Evolutionary conservation across 2,329 filamentous ascomycete genomes (phyloP).

Genomic region (Aureobasidium sp.): DNA sequence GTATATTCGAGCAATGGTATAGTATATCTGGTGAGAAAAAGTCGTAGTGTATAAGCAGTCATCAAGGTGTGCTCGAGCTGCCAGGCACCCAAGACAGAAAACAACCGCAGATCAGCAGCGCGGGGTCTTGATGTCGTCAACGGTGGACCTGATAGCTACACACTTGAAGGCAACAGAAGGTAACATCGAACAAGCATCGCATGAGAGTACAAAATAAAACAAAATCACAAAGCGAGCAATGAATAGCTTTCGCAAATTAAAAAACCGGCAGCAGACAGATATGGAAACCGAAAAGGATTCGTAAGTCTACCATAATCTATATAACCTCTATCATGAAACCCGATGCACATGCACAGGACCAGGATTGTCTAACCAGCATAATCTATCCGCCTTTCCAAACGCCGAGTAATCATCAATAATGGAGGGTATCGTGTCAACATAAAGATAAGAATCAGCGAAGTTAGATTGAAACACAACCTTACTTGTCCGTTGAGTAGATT

Average conservation of each 20-base stretch:
- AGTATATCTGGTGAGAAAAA: not conserved
- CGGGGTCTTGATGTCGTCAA: not conserved
- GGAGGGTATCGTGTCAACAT: slow-evolving; percentile 5
- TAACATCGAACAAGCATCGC: not conserved
- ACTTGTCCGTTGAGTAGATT: slow-evolving; percentile 10
- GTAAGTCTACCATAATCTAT: too few species aligned
- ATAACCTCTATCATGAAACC: too few species aligned
- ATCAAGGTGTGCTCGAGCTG: slow-evolving; percentile 1
- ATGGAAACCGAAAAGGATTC: not conserved
- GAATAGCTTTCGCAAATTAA: too few species aligned
- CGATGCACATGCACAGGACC: too few species aligned
- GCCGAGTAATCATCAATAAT: not conserved
- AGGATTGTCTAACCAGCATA: too few species aligned
- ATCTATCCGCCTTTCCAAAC: too few species aligned
- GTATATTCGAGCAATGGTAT: not conserved
- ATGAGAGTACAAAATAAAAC: not conserved
- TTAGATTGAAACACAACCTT: not conserved
- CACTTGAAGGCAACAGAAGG: not conserved
- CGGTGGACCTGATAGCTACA: not conserved
- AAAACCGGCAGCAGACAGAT: not conserved
- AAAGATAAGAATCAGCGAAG: not conserved
- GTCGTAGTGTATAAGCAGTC: not conserved
- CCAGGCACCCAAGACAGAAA: not conserved
- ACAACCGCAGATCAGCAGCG: not conserved
- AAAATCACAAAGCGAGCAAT: not conserved